A percentile compares a stretch with the other conserved stretches of the same genome.
phyloP scores from a whole-genome alignment of 306 rosid species.

The Cicer judaicum region DNA sequence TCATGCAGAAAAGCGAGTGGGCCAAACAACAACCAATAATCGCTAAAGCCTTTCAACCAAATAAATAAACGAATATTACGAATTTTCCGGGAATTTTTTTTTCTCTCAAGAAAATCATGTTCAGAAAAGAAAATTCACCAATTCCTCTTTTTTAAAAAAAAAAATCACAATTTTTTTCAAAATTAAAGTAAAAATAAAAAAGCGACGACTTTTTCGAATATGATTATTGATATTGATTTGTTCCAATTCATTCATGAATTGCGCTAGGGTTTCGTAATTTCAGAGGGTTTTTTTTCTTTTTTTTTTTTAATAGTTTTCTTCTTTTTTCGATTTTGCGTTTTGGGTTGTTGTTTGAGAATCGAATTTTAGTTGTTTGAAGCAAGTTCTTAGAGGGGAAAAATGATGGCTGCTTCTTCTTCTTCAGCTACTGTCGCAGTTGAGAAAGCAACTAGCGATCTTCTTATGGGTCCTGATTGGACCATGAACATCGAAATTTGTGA shows the following conservation, averaged over 20 bases:
- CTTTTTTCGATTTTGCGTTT: conserved; percentile 26
- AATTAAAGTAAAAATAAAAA: conserved; percentile 20
- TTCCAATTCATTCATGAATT: conserved; percentile 43
- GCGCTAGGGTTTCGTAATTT: conserved; percentile 60
- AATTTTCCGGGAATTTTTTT: conserved; percentile 50
- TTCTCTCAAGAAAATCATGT: conserved; percentile 17
- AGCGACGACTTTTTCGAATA: conserved; percentile 40
- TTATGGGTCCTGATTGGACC: conserved; percentile 98
- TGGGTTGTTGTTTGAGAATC: conserved; percentile 30
- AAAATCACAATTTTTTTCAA: neutral
- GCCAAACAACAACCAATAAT: conserved; percentile 36
- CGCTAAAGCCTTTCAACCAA: conserved; percentile 29
- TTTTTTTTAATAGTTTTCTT: conserved; percentile 18
- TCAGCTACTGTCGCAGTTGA: conserved; percentile 95
- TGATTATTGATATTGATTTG: neutral
- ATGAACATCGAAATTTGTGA: conserved; percentile 98
- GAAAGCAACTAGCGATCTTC: conserved; percentile 99
- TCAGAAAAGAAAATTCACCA: conserved; percentile 23
- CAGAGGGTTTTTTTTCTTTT: conserved; percentile 23
- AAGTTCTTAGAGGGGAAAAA: conserved; percentile 35
- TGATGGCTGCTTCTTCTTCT: conserved; percentile 70
- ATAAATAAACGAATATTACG: conserved; percentile 45
- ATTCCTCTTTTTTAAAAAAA: conserved; percentile 34
- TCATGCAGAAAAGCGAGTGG: conserved; percentile 17
- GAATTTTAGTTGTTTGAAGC: conserved; percentile 33